Evolutionary conservation across 179 eudicot species (phyloP), one percentile per base, ranked within the genome.

Genomic region (Silene coronaria): DNA sequence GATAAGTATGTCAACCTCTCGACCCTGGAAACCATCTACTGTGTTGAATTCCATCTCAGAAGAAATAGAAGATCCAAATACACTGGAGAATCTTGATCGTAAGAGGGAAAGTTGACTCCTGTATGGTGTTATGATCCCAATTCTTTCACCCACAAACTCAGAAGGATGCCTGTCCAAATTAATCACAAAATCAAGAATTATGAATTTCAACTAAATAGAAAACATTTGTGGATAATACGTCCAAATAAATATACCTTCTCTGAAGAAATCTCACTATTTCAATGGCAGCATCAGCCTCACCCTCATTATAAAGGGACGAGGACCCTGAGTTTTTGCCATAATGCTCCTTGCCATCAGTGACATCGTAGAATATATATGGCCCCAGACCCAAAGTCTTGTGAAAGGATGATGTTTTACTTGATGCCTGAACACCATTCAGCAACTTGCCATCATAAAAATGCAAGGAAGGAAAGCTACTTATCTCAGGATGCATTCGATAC

Each of bases 401-500:
- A 88, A 96, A 96, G 61, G 94, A 80, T 74, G 93, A 93, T 55
- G 78, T 79, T 82, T 88, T 96, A 68, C 84, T 78, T 65, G 91
- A 85, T 90, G 86, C 80, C 75, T 78, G 80, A 51, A 84, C 85
- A 64, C 99, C 99, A 75, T 93, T 86, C 27, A 88, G 85, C 86
- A 96, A 82, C 87, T 96, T 90, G 72, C 89, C 87, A 70, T 91
- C 96, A 80, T 96, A 96, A 75, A 96, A 96, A 85, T 96, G 97
- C 61, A 77, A 66, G 34, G 99, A 91, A 46, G 99, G 99, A 71
- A 96, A 96, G 26, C 77, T 85, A 70, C 93, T 87, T 83, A 96
- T 96, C 85, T 91, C 96, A 7, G 99, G 99, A 81, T 96, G 98
- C 99, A 96, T 96, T 80, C 99, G 91, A 83, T 96, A 96, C 99